These are phyloP conservation scores for Syzygium aromaticum DNA, from an alignment of 345 rosid genomes.

Conservation along the genomic window DNA sequence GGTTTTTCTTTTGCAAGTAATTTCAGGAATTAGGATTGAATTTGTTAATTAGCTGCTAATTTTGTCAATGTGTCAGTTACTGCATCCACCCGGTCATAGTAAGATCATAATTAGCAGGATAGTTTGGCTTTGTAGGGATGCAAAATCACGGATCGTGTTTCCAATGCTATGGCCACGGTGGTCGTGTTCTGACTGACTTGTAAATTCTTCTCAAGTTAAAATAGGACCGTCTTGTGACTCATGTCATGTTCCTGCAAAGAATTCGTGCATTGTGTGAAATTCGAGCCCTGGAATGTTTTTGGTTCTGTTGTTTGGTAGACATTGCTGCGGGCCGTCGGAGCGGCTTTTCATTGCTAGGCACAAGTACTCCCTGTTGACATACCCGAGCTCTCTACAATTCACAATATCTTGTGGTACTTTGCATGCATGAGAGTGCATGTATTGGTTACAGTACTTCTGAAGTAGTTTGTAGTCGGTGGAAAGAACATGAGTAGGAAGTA, in stretches of 20 bases:
- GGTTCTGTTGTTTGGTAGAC: not conserved
- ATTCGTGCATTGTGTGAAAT: not conserved
- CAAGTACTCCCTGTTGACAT: not conserved
- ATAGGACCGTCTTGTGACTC: not conserved
- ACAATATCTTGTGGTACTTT: not conserved
- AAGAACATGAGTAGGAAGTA: not conserved
- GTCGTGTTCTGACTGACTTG: not conserved
- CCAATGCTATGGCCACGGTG: not conserved
- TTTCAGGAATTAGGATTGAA: not conserved
- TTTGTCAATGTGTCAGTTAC: not conserved
- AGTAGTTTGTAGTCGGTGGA: not conserved
- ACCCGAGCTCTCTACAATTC: not conserved
- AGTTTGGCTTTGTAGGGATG: not conserved
- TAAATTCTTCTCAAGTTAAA: not conserved
- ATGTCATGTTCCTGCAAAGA: not conserved
- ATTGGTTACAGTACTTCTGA: not conserved
- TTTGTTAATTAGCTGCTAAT: not conserved
- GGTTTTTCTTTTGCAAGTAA: not conserved
- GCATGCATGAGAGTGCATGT: not conserved
- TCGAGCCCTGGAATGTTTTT: not conserved
- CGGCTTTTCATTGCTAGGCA: not conserved
- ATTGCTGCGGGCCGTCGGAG: not conserved
- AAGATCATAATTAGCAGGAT: not conserved
- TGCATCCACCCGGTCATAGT: not conserved
- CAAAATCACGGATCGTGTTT: not conserved